A percentile compares a stretch with the other conserved stretches of the same genome.
Conservation (phyloP, 2,329 filamentous ascomycete species). For the Tolypocladium guangdongense region DNA sequence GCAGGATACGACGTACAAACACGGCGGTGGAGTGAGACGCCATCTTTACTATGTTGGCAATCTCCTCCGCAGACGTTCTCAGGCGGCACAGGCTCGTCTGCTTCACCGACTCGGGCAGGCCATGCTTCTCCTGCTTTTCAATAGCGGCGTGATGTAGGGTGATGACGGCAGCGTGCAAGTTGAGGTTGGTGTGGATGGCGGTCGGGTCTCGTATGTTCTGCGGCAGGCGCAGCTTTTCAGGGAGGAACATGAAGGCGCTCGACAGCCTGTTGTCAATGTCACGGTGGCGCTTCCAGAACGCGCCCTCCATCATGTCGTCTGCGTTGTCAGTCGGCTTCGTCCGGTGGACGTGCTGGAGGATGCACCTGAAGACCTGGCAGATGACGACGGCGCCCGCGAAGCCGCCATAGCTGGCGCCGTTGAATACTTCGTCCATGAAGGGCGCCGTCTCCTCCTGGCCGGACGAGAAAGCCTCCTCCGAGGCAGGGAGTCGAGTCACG, state of each 20-base stretch:
- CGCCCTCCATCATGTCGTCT: slow-evolving; percentile 60
- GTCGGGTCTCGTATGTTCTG: slow-evolving; percentile 56
- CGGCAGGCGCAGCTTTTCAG: slow-evolving; percentile 63
- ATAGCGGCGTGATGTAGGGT: slow-evolving; percentile 84
- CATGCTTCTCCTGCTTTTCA: slow-evolving; percentile 67
- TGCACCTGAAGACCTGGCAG: slow-evolving; percentile 69
- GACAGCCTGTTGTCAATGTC: slow-evolving; percentile 71
- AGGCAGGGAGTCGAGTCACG: slow-evolving; percentile 67
- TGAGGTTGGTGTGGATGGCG: slow-evolving; percentile 76
- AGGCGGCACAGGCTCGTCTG: slow-evolving; percentile 63
- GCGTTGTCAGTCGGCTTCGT: slow-evolving; percentile 59
- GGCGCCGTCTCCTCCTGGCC: slow-evolving; percentile 52
- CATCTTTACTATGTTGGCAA: slow-evolving; percentile 72
- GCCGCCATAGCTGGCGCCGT: slow-evolving; percentile 52
- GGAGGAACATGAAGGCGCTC: slow-evolving; percentile 68
- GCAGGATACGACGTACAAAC: slow-evolving; percentile 39
- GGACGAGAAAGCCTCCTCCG: slow-evolving; percentile 63
- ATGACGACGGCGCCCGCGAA: slow-evolving; percentile 65
- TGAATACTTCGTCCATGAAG: slow-evolving; percentile 54
- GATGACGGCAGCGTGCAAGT: slow-evolving; percentile 77
- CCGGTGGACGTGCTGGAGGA: slow-evolving; percentile 70
- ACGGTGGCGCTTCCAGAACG: slow-evolving; percentile 80
- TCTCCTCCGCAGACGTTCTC: slow-evolving; percentile 71
- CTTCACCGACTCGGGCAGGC: slow-evolving; percentile 52
- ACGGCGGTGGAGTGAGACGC: slow-evolving; percentile 59